These are phyloP conservation scores for Rhexocercosporidium sp. DNA, from an alignment of 2,329 filamentous ascomycete species.

Conservation along the genomic window DNA sequence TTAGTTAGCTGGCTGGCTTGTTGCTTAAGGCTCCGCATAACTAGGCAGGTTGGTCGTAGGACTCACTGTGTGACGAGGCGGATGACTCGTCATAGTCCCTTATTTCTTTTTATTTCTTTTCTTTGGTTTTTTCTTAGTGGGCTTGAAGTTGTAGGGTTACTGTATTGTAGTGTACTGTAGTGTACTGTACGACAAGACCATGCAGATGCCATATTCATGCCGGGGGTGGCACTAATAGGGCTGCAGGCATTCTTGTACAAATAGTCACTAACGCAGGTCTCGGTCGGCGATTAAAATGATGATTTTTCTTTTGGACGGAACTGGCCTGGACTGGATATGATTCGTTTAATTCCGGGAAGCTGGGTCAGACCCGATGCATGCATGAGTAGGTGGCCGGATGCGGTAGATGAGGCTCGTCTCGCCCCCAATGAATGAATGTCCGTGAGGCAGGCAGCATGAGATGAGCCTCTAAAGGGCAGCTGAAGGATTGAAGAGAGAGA, in stretches of 20 bases:
- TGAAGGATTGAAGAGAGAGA: constrained; percentile 1
- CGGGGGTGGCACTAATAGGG: neutral
- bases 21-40: neutral
- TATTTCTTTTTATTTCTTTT: neutral
- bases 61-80: neutral
- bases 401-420: neutral
- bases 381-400: neutral
- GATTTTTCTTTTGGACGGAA: neutral
- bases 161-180: no score
- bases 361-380: neutral
- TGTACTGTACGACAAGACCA: no score
- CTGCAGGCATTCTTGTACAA: neutral
- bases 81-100: constrained; percentile 1
- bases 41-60: neutral
- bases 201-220: neutral
- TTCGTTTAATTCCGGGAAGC: no score
- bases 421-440: no score
- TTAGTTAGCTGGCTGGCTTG: no score
- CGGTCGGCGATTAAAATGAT: neutral
- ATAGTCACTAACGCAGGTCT: neutral
- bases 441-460: no score
- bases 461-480: constrained; percentile 11
- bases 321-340: no score
- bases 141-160: no score
- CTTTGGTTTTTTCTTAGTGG: neutral